Base-by-base conservation (phyloP, 2,329 filamentous ascomycete species). In the Cordyceps tenuipes region DNA sequence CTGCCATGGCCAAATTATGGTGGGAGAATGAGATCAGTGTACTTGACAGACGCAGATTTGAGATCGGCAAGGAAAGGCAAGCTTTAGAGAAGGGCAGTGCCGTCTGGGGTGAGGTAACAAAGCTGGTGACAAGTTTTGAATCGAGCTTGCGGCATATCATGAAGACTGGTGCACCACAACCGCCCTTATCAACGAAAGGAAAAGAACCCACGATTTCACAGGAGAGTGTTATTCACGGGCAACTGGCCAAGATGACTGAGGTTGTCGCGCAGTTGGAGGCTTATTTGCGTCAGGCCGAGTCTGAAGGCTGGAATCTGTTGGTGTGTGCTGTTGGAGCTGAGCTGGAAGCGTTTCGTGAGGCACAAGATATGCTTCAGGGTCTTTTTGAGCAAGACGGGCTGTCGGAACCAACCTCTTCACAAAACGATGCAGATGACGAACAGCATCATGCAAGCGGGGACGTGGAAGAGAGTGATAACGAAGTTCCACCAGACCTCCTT, bases 291-390 rank as follows among this genome's bases (percentile, higher is more conserved):
- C 68, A 79, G 2, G 86, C 86, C 0, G 82, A 88, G 62, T 73
- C 77, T 1, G 82, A 82, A 60, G 79, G 80, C 17, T 93, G 89
- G 89, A 91, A 87, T 60, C 73, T 92, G 17, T 76, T 93, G 19
- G 85, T 91, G 5, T 89, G 84, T 56, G 88, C 88, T 12, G 84
- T 93, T 39, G 87, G 88, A 0, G 89, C 89, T 0, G 89, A 90
- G 69, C 68, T 89, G 1, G 85, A 87, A 61, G 86, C 86, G 2
- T 85, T 89, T 62, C 75, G 74, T 36, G 81, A 86, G 66, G 85
- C 85, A 1, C 79, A 80, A 64, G 71, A 76, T 3, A 76, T 90
- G 47, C 72, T 90, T n/a, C 62, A 66, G 46, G 62, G 61, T 10
- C n/a, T 67, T n/a, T 36, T 64, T 1, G 48, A 57, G 8, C 43